These are phyloP conservation scores for Russula sp. DNA, from an alignment of 768 basidiomycete species.

Conservation along the genomic window DNA sequence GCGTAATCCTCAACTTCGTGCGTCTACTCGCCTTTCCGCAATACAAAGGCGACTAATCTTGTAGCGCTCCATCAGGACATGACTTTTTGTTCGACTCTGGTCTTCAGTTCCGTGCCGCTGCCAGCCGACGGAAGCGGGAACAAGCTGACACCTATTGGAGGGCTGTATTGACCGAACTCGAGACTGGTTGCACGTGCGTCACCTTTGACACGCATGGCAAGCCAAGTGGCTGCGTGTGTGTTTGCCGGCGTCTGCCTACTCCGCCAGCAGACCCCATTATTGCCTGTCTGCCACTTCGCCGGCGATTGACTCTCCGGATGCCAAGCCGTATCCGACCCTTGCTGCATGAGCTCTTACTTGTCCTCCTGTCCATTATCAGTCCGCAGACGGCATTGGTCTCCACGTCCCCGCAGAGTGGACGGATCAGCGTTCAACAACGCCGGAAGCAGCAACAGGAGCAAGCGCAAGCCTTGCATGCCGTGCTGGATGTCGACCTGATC, in stretches of 20 bases:
- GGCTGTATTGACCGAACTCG: constrained; percentile 70
- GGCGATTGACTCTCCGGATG: constrained; percentile 52
- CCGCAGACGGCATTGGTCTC: constrained; percentile 51
- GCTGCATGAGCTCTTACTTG: constrained; percentile 59
- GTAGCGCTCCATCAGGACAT: constrained; percentile 47
- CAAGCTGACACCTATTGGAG: constrained; percentile 80
- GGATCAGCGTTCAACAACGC: constrained; percentile 18
- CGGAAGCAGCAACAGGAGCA: constrained; percentile 21
- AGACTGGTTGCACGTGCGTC: constrained; percentile 76
- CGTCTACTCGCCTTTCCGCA: constrained; percentile 30
- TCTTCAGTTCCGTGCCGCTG: constrained; percentile 72
- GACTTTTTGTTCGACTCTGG: constrained; percentile 85
- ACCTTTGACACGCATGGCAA: constrained; percentile 58
- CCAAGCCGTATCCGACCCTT: constrained; percentile 66
- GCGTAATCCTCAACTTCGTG: constrained; percentile 85
- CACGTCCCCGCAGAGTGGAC: constrained; percentile 18
- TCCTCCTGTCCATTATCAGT: constrained; percentile 58
- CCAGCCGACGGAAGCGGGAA: constrained; percentile 64
- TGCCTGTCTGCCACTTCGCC: constrained; percentile 31
- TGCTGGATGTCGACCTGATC: constrained; percentile 74
- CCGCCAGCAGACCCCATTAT: constrained; percentile 36
- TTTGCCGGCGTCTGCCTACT: constrained; percentile 34
- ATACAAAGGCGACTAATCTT: constrained; percentile 7
- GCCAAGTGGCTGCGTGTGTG: constrained; percentile 38
- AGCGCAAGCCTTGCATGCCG: constrained; percentile 15